Percentiles rank a stretch among this genome's conserved stretches.
Evolutionary conservation across 2,329 filamentous ascomycete species (phyloP).

Genomic region (Phialophora chinensis): DNA sequence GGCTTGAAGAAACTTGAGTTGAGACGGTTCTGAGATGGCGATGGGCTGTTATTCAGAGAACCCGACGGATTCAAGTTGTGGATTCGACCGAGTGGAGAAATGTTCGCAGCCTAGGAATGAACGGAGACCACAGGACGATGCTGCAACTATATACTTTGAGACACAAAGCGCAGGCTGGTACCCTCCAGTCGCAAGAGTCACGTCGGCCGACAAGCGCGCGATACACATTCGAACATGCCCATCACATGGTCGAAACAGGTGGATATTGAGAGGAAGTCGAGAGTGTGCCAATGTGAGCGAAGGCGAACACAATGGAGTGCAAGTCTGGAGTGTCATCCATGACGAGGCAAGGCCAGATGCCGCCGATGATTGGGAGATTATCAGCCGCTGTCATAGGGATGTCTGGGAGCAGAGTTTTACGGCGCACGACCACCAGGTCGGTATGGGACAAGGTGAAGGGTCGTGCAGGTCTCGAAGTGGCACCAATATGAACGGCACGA

Average conservation of each 20-base stretch:
- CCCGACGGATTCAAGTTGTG: not conserved
- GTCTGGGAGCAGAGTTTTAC: not conserved
- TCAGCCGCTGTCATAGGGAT: slow-evolving; percentile 1
- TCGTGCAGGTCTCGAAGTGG: not conserved
- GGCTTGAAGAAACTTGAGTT: no score
- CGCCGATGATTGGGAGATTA: not conserved
- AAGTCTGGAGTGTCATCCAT: not conserved
- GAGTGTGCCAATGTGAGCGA: not conserved
- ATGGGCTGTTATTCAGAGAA: not conserved
- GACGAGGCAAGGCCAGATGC: not conserved
- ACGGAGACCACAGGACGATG: slow-evolving; percentile 4
- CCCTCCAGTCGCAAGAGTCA: not conserved
- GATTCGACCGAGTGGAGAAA: not conserved
- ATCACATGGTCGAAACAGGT: slow-evolving; percentile 11
- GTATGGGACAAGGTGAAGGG: not conserved
- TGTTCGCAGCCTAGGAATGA: not conserved
- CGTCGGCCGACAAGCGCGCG: not conserved
- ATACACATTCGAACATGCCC: slow-evolving; percentile 8
- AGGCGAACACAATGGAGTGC: not conserved
- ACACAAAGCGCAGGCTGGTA: not conserved
- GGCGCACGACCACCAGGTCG: not conserved
- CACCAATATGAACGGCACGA: slow-evolving; percentile 10
- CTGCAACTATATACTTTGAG: slow-evolving; percentile 1
- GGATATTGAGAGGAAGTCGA: not conserved
- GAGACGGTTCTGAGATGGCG: not conserved